Evolutionary conservation across 208 protist genomes (phyloP).

Genomic region (Leishmania braziliensis): DNA sequence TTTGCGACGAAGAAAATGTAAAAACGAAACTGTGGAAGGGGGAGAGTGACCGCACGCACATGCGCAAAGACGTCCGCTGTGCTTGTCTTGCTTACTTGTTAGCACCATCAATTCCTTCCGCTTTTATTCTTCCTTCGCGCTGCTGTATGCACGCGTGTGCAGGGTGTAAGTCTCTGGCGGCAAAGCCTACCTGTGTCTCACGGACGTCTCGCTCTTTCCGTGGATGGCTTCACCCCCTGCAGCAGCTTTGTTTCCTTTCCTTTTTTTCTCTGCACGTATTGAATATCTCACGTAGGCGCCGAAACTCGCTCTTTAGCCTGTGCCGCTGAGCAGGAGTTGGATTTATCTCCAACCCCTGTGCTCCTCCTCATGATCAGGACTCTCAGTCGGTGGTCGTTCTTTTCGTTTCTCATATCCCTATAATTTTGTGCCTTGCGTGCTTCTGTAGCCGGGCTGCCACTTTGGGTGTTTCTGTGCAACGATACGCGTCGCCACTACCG

Average conservation of each 20-base stretch:
- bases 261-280: background rate
- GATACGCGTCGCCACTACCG: background rate
- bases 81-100: background rate
- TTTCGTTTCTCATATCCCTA: background rate
- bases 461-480: background rate
- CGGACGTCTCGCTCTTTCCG: background rate
- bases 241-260: background rate
- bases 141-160: background rate
- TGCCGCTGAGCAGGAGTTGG: background rate
- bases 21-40: background rate
- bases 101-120: background rate
- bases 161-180: background rate
- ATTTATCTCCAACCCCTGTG: background rate
- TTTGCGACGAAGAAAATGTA: background rate
- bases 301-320: background rate
- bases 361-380: background rate
- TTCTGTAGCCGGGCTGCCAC: background rate
- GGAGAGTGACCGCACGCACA: background rate
- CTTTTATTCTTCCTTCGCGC: background rate
- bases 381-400: background rate
- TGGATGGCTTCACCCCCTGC: background rate
- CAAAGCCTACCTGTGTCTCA: background rate
- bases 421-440: background rate
- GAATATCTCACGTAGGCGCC: background rate
- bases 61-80: background rate